These are phyloP conservation scores for Dioscorea alata DNA, from an alignment of 106 monocot genomes.

Conservation along the genomic window DNA sequence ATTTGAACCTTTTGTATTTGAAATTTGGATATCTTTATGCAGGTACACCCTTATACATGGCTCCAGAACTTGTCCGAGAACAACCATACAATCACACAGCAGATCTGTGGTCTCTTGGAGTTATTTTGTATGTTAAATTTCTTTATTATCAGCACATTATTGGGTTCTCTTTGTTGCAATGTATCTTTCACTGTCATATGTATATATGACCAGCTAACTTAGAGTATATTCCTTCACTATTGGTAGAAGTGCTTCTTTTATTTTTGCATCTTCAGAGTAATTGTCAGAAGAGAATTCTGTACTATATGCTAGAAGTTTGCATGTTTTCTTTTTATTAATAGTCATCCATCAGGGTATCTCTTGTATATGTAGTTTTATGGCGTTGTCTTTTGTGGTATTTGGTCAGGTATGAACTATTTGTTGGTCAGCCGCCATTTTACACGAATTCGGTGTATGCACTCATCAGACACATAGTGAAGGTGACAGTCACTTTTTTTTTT, in stretches of 20 bases:
- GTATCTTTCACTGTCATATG: no score
- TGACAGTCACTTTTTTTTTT: slow-evolving; percentile 9
- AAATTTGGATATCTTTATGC: background rate
- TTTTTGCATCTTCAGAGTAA: no score
- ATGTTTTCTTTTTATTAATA: background rate
- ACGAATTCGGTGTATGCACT: slow-evolving; percentile 99
- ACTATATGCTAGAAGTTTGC: background rate
- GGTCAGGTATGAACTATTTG: slow-evolving; percentile 90
- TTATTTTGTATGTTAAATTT: slow-evolving; percentile 75
- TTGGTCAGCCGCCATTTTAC: slow-evolving; percentile 99
- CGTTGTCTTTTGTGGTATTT: slow-evolving; percentile 1
- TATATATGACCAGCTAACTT: no score
- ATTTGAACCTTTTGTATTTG: no score
- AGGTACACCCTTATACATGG: slow-evolving; percentile 99
- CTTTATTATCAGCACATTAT: background rate
- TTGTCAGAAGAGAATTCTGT: no score
- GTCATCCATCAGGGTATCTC: background rate
- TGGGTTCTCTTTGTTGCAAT: no score
- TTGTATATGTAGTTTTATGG: background rate
- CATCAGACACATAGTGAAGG: slow-evolving; percentile 95
- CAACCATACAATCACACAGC: slow-evolving; percentile 99
- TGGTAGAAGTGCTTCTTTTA: no score
- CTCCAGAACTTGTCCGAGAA: slow-evolving; percentile 93
- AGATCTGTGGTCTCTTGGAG: slow-evolving; percentile 98
- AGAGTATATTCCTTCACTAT: no score